phyloP scores from a whole-genome alignment of 305 asterid genomes.

The Fraxinus sp. region DNA sequence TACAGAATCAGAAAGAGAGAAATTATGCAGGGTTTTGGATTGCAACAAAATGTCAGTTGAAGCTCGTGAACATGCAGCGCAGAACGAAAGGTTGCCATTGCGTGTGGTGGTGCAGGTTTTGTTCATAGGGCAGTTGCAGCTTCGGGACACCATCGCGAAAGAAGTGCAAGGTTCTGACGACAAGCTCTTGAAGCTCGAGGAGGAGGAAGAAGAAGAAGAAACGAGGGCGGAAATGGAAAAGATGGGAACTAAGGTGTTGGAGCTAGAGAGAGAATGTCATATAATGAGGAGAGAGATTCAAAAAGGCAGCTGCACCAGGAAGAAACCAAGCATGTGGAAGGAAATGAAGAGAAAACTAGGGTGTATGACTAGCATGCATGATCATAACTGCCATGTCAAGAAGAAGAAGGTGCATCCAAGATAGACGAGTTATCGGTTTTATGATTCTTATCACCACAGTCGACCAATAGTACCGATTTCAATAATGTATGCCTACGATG shows the following conservation, averaged over 20 bases:
- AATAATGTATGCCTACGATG: background rate
- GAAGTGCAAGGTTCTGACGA: constrained; percentile 22
- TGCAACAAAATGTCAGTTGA: constrained; percentile 56
- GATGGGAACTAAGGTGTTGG: constrained; percentile 66
- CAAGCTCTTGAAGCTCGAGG: constrained; percentile 20
- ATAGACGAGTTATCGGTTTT: constrained; percentile 7
- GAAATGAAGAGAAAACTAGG: constrained; percentile 90
- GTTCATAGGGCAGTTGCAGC: constrained; percentile 55
- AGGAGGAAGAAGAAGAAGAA: constrained; percentile 34
- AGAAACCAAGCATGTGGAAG: constrained; percentile 62
- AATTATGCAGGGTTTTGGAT: constrained; percentile 55
- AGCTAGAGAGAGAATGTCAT: constrained; percentile 61
- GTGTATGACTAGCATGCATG: constrained; percentile 46
- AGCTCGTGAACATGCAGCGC: constrained; percentile 66
- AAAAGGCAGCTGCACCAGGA: constrained; percentile 22
- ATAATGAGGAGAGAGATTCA: constrained; percentile 62
- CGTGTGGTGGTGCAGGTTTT: constrained; percentile 68
- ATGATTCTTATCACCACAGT: background rate
- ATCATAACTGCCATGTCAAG: constrained; percentile 58
- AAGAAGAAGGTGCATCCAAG: constrained; percentile 63
- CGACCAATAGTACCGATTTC: background rate
- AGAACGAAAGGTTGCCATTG: constrained; percentile 59
- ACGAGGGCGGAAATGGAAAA: constrained; percentile 54
- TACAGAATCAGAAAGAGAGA: constrained; percentile 63
- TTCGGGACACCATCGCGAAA: constrained; percentile 43